phyloP scores from a whole-genome alignment of 2,329 filamentous ascomycete genomes.

The Onygenales sp. region DNA sequence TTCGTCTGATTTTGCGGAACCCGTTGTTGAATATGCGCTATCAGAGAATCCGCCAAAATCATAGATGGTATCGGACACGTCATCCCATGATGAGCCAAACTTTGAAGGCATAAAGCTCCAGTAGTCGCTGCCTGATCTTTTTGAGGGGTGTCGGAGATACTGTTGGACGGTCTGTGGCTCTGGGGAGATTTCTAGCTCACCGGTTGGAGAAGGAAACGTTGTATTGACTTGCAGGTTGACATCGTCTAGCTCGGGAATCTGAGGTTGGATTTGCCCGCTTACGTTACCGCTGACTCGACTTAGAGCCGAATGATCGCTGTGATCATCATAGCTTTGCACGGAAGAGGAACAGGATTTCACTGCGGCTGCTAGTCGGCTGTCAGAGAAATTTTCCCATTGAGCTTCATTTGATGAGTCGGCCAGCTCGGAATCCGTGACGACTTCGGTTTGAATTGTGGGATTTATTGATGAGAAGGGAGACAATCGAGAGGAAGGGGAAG shows the following conservation, averaged over 20 bases:
- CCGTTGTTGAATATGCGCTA: not conserved
- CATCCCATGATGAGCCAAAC: not conserved
- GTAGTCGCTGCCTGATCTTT: conserved; percentile 1
- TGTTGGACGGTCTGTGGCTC: not conserved
- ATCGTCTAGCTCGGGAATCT: not conserved
- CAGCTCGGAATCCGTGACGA: not conserved
- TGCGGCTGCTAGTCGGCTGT: not conserved
- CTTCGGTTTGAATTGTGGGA: not conserved
- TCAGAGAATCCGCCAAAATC: conserved; percentile 2
- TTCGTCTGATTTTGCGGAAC: not conserved
- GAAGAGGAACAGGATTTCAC: not conserved
- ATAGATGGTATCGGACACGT: not conserved
- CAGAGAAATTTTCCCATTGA: not conserved
- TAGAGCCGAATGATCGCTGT: not conserved
- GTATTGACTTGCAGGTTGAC: not conserved
- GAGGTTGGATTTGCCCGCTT: not conserved
- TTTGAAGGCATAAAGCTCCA: conserved; percentile 2
- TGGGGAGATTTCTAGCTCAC: not conserved
- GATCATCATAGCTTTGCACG: not conserved
- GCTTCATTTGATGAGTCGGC: not conserved
- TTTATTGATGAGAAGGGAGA: not conserved
- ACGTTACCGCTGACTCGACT: not conserved
- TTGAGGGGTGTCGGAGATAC: not conserved
- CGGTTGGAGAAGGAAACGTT: not conserved
- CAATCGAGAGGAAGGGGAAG: not conserved